Base-by-base conservation (phyloP, 2,329 filamentous ascomycete genomes). In the Myriosclerotinia duriaeana region DNA sequence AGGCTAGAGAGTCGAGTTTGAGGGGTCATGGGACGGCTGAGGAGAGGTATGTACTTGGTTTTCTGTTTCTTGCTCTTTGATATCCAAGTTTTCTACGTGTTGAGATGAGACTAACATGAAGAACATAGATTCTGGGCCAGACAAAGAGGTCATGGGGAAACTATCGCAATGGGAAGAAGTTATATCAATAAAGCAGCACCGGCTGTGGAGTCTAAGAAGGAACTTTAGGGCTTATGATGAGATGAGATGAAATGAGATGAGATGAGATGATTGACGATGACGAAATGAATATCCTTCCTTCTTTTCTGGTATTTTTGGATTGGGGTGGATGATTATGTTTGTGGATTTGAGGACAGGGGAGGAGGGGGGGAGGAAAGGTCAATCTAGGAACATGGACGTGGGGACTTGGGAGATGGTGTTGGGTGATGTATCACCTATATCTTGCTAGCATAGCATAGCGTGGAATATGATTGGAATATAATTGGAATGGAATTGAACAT, bases 71-170 rank as follows among this genome's bases (percentile, higher is more conserved):
- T 36, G 11, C 4, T 48, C 14, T 17, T 26, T 40, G 2, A 7
- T 52, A 53, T 52, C 5, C 20, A 12, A 4, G 11, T 48, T 15
- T 36, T 22, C 1, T 20, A 7, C 5, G 36, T n/a, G 14, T 12
- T 26, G 26, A 9, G 22, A 3, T 26, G 15, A 59, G n/a, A 22
- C 54, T 66, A 38, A 66, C 36, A 48, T 34, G 4, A 56, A 20
- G 15, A 11, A 30, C 5, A 64, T 58, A 66, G 65, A 48, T 66
- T 89, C 75, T 89, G 86, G 86, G 79, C 83, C 66, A 81, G 84
- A n/a, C 86, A 88, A 73, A 80, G 82, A 62, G 82, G 85, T 14
- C 81, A 84, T 75, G 77, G 79, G 5, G 85, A 87, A 70, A 86
- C 84, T 0, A 84, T 88, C 62, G 77, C 84, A 60, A 79, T 87